phyloP scores from a whole-genome alignment of 2,329 filamentous ascomycete species.

The Dactylellina drechsleri region DNA sequence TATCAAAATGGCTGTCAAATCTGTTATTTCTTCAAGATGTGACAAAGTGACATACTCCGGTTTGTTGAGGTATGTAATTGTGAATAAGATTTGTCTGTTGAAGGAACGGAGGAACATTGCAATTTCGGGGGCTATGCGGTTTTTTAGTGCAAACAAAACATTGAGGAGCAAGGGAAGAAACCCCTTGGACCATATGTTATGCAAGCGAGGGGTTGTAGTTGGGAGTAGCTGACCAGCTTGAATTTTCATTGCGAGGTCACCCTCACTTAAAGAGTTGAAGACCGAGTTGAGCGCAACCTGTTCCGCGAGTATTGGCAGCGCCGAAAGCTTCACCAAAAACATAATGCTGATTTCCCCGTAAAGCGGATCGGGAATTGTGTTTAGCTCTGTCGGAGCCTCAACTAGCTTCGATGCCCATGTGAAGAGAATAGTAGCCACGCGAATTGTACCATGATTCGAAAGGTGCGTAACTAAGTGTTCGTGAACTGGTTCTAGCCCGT shows the following conservation, averaged over 20 bases:
- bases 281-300: conserved; percentile 88
- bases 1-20: conserved; percentile 55
- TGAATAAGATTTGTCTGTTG: conserved; percentile 77
- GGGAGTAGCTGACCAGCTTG: conserved; percentile 81
- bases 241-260: conserved; percentile 81
- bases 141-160: conserved; percentile 81
- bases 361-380: conserved; percentile 74
- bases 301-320: conserved; percentile 82
- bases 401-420: conserved; percentile 80
- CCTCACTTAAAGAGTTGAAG: conserved; percentile 74
- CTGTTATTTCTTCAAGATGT: conserved; percentile 56
- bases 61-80: conserved; percentile 76
- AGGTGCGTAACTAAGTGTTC: conserved; percentile 75
- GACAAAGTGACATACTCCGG: conserved; percentile 60
- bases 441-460: conserved; percentile 73
- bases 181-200: conserved; percentile 88
- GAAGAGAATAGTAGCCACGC: conserved; percentile 85
- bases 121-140: conserved; percentile 83
- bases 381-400: conserved; percentile 65
- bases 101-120: conserved; percentile 90
- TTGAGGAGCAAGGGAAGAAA: conserved; percentile 90
- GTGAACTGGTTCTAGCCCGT: conserved; percentile 78
- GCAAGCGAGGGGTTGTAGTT: conserved; percentile 78
- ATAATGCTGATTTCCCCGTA: conserved; percentile 92
- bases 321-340: conserved; percentile 88